phyloP scores from a whole-genome alignment of 331 rosid species.

The Malus hybrid region DNA sequence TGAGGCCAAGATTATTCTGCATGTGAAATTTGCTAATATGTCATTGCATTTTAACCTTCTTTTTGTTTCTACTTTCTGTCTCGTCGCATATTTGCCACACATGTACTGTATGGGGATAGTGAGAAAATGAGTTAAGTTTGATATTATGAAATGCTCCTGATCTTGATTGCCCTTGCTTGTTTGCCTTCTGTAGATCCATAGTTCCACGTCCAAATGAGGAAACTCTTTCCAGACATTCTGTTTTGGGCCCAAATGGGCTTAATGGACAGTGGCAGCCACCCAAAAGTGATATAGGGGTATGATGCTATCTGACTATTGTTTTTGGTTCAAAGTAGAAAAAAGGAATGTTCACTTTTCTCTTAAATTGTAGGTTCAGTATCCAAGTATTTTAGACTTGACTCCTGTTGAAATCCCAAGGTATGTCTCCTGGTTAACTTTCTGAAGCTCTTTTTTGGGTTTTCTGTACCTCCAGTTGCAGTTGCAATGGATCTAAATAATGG shows the following conservation, averaged over 20 bases:
- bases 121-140: not conserved
- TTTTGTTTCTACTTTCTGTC: not conserved
- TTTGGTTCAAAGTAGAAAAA: constrained; percentile 14
- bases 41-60: not conserved
- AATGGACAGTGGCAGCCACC: constrained; percentile 78
- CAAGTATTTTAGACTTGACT: constrained; percentile 64
- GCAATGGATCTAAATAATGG: not conserved
- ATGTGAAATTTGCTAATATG: not conserved
- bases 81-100: not conserved
- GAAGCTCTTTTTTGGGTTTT: not conserved
- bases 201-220: constrained; percentile 67
- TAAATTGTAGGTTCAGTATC: constrained; percentile 72
- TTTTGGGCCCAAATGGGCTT: constrained; percentile 86
- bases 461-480: constrained; percentile 1
- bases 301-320: constrained; percentile 12
- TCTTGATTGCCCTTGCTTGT: constrained; percentile 13
- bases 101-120: not conserved
- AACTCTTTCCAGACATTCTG: constrained; percentile 87
- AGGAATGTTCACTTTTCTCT: constrained; percentile 33
- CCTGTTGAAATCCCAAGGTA: constrained; percentile 78
- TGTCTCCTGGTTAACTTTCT: constrained; percentile 15
- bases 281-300: constrained; percentile 65
- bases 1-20: not conserved
- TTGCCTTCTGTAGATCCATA: constrained; percentile 50
- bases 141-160: not conserved